These are phyloP conservation scores for Wickerhamiella siamensis DNA, from an alignment of 805 yeast species.

Conservation along the genomic window DNA sequence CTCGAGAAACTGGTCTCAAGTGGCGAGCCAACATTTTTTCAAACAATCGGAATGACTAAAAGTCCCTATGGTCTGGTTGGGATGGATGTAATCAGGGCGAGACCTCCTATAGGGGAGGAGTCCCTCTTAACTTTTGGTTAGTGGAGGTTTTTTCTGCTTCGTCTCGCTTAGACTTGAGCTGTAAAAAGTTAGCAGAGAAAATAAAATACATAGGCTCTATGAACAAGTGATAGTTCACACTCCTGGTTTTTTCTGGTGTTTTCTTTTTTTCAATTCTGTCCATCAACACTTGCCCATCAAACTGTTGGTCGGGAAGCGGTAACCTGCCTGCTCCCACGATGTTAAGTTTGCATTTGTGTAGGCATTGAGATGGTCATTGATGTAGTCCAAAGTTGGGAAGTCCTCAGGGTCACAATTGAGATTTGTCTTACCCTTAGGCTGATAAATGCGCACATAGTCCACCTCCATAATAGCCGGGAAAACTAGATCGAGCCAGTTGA, in stretches of 20 bases:
- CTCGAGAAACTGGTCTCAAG: not conserved
- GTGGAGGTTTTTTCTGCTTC: too few relatives aligned
- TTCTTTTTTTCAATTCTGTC: too few relatives aligned
- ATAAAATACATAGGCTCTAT: too few relatives aligned
- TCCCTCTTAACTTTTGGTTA: too few relatives aligned
- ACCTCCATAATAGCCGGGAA: constrained; percentile 70
- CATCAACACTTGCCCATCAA: constrained; percentile 38
- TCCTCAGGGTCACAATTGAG: constrained; percentile 77
- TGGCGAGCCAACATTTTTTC: not conserved
- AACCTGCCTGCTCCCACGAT: constrained; percentile 64
- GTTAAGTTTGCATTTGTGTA: constrained; percentile 60
- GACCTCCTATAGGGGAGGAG: too few relatives aligned
- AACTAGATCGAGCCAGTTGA: constrained; percentile 63
- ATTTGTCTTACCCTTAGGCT: constrained; percentile 48
- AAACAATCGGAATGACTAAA: not conserved
- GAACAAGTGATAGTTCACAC: too few relatives aligned
- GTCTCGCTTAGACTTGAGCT: too few relatives aligned
- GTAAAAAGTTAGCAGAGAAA: too few relatives aligned
- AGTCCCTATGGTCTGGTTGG: not conserved
- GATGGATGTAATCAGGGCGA: not conserved
- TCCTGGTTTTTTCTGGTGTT: too few relatives aligned
- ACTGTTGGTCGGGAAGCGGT: constrained; percentile 45
- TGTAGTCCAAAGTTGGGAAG: constrained; percentile 77
- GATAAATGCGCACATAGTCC: constrained; percentile 87
- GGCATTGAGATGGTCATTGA: constrained; percentile 51